Conservation (phyloP, 2,329 filamentous ascomycete species). For the Hirsutella rhossiliensis region DNA sequence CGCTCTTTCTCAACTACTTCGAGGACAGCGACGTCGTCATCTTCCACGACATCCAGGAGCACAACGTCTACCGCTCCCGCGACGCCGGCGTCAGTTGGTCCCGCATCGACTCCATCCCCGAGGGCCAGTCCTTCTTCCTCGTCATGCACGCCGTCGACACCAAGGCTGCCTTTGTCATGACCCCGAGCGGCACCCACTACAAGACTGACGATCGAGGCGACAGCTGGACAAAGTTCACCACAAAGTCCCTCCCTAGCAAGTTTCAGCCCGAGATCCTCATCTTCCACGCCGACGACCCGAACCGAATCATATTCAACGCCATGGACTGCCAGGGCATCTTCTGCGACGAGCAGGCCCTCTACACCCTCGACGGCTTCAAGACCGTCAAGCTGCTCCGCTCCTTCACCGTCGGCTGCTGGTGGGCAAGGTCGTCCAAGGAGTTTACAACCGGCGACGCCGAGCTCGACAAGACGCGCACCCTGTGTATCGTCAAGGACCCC, state of each 20-base stretch:
- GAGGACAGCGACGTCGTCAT: constrained; percentile 76
- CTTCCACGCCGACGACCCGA: constrained; percentile 75
- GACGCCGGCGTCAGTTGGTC: constrained; percentile 75
- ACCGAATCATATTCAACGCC: constrained; percentile 77
- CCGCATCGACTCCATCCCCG: constrained; percentile 49
- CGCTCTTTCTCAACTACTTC: constrained; percentile 73
- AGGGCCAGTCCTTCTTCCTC: constrained; percentile 50
- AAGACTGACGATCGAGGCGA: constrained; percentile 74
- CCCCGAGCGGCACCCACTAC: constrained; percentile 59
- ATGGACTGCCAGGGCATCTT: constrained; percentile 53
- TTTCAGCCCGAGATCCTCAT: constrained; percentile 42
- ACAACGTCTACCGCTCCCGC: constrained; percentile 62
- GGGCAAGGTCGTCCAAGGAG: constrained; percentile 65
- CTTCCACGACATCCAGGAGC: constrained; percentile 53
- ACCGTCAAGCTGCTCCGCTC: constrained; percentile 52
- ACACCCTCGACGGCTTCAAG: constrained; percentile 80
- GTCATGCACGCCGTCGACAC: constrained; percentile 69
- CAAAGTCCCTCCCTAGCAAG: constrained; percentile 42
- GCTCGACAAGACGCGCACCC: constrained; percentile 55
- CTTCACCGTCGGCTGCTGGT: constrained; percentile 67
- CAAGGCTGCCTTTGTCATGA: constrained; percentile 70
- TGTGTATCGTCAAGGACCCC: constrained; percentile 69
- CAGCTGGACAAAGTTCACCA: constrained; percentile 65
- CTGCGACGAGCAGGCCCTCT: constrained; percentile 53
- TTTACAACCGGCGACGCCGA: constrained; percentile 60